Base-by-base conservation (phyloP, 768 basidiomycete species). In the Hydnomerulius pinastri region DNA sequence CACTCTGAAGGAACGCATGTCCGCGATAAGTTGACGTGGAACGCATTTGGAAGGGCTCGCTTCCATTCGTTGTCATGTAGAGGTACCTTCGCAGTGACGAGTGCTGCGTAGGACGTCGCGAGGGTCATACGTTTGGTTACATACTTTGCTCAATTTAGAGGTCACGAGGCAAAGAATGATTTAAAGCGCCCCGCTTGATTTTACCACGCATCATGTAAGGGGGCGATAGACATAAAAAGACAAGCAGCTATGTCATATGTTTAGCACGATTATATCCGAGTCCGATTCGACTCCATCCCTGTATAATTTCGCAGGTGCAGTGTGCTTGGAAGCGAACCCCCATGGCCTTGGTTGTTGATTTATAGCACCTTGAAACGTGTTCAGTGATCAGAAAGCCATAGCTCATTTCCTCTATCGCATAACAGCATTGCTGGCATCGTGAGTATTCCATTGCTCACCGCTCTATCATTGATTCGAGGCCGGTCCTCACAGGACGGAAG, bases 401-500 rank as follows among this genome's bases (percentile, higher is more conserved):
- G n/a, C n/a, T n/a, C n/a, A n/a, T 6, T 38, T 18, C 20, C 37
- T 18, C n/a, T 38, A 13, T 30, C 29, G 37, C 18, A 20, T 39
- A 23, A 21, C 12, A 39, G 20, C 38, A 12, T 39, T 23, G 21
- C 23, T 24, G 18, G 20, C 20, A 8, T n/a, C 20, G 36, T 54
- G 40, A 36, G 41, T 28, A 20, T 21, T 37, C 17, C 33, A 13
- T 20, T 13, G 36, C 9, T 35, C 13, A 10, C 25, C 20, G 25
- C 21, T 44, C 17, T 9, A 29, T 33, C 32, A 25, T 21, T 35
- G 25, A 44, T 21, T 35, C 32, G 8, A 30, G 11, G 38, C 41
- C 6, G 10, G 4, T 29, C 43, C 49, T 36, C 24, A n/a, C 48
- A 42, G 39, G 38, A 50, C 53, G 44, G 58, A 59, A 53, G 43